Evolutionary conservation across 345 rosid species (phyloP).

Genomic region (Chamaenerion angustifolium): DNA sequence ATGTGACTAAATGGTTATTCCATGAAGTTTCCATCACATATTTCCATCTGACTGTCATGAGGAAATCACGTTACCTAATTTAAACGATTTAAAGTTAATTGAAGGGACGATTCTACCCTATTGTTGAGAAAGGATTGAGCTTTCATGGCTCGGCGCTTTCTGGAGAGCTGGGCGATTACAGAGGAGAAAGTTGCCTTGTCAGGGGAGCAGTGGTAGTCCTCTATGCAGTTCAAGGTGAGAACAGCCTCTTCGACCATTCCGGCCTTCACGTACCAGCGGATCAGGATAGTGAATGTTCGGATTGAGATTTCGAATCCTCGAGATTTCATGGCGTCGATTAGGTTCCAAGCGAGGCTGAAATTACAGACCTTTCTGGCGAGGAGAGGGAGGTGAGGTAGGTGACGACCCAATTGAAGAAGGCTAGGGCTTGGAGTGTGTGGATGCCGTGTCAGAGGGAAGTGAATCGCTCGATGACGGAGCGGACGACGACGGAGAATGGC

Average conservation of each 20-base stretch:
- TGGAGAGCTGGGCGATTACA: conserved; percentile 51
- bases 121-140: conserved; percentile 69
- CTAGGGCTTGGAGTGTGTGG: conserved; percentile 49
- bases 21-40: too few relatives aligned
- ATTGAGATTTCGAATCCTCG: conserved; percentile 37
- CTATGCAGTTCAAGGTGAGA: conserved; percentile 82
- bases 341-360: conserved; percentile 68
- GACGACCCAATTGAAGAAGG: conserved; percentile 84
- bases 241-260: conserved; percentile 80
- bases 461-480: conserved; percentile 52
- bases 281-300: conserved; percentile 49
- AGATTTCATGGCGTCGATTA: conserved; percentile 58
- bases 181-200: conserved; percentile 64
- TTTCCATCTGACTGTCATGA: too few relatives aligned
- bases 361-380: conserved; percentile 66
- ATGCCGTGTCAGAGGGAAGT: conserved; percentile 63
- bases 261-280: conserved; percentile 79
- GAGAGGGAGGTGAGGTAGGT: conserved; percentile 23
- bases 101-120: too few relatives aligned
- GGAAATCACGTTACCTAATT: too few relatives aligned
- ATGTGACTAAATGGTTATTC: too few relatives aligned
- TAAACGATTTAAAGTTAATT: too few relatives aligned
- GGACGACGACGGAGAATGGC: conserved; percentile 35
- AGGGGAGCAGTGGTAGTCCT: conserved; percentile 68
- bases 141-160: conserved; percentile 59